phyloP scores from a whole-genome alignment of 2,329 filamentous ascomycete genomes.

The Neocucurbitaria cava region DNA sequence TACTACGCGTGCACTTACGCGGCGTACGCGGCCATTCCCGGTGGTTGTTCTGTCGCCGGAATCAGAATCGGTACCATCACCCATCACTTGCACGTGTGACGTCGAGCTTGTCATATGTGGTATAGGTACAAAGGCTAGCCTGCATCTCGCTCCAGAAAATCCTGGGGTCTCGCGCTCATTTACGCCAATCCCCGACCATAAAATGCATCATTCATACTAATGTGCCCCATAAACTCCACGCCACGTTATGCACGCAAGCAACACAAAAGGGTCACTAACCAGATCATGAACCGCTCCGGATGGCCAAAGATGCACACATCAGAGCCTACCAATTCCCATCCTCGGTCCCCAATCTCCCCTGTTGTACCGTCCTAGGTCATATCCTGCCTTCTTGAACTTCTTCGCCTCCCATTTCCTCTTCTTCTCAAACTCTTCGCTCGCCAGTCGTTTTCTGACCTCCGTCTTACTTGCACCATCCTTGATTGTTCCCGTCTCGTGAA shows the following conservation, averaged over 20 bases:
- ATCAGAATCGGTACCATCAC: no score
- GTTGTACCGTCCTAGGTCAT: constrained; percentile 45
- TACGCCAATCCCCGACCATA: background rate
- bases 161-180: no score
- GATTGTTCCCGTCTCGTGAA: constrained; percentile 30
- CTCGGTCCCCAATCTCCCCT: constrained; percentile 46
- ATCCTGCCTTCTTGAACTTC: constrained; percentile 41
- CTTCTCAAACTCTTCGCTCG: constrained; percentile 32
- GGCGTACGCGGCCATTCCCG: no score
- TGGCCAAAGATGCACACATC: background rate
- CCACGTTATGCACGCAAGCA: background rate
- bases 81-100: no score
- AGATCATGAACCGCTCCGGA: background rate
- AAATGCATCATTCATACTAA: background rate
- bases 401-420: constrained; percentile 44
- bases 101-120: no score
- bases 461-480: constrained; percentile 22
- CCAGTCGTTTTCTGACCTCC: constrained; percentile 35
- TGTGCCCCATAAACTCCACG: background rate
- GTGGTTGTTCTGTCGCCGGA: no score
- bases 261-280: background rate
- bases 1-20: no score
- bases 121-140: no score
- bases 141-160: no score
- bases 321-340: constrained; percentile 43